Evolutionary conservation across 2,329 filamentous ascomycete genomes (phyloP).

Genomic region (Aspergillus pseudonomiae): DNA sequence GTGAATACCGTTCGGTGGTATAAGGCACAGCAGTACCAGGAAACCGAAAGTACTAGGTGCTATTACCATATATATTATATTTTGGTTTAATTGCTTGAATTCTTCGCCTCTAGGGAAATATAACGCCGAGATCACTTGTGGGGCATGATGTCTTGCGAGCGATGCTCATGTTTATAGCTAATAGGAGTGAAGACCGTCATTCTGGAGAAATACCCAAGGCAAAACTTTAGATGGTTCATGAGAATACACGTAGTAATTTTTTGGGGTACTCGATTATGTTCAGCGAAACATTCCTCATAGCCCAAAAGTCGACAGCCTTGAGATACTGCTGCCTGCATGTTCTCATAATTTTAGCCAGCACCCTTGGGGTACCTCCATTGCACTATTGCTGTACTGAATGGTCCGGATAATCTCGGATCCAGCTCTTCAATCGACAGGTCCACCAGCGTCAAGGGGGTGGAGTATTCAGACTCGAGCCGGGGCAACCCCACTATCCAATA

Average conservation of each 20-base stretch:
- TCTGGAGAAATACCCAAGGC: neutral
- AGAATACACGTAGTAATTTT: neutral
- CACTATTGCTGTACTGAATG: neutral
- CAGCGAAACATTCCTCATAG: neutral
- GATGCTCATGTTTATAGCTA: neutral
- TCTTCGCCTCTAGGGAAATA: too few species aligned
- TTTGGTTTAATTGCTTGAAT: too few species aligned
- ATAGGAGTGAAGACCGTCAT: neutral
- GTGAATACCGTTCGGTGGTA: neutral
- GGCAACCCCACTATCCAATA: neutral
- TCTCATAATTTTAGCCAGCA: neutral
- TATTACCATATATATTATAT: too few species aligned
- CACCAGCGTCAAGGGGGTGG: neutral
- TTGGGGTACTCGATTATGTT: neutral
- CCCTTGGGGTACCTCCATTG: neutral
- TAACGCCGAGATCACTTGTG: neutral
- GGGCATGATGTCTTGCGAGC: neutral
- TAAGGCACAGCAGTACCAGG: too few species aligned
- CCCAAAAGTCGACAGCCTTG: neutral
- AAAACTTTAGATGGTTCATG: neutral
- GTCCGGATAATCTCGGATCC: neutral
- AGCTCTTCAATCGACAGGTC: neutral
- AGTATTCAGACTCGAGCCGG: neutral
- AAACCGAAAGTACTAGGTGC: too few species aligned
- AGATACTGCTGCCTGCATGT: too few species aligned